Conservation (phyloP, 164 flowering plant genomes). For the Macadamia integrifolia region DNA sequence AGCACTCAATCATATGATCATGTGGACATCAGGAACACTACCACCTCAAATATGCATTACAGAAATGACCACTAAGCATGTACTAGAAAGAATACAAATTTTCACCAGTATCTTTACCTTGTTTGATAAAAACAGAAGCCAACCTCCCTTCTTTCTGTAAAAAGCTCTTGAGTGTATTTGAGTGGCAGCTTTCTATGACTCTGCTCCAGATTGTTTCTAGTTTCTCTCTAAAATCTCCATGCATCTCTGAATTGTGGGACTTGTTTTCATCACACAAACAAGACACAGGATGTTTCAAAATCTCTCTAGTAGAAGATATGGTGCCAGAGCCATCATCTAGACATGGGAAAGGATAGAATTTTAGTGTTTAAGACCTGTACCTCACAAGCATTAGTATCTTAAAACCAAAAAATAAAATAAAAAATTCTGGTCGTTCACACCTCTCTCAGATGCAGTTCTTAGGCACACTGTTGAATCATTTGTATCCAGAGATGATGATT, state of each 20-base stretch:
- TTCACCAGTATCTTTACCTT: constrained; percentile 39
- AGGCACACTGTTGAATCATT: constrained; percentile 33
- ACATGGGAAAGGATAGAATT: constrained; percentile 8
- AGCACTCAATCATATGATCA: neutral
- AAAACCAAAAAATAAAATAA: neutral
- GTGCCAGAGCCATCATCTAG: constrained; percentile 51
- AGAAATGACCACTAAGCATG: neutral
- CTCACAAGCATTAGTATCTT: neutral
- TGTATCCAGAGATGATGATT: constrained; percentile 33
- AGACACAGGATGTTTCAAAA: constrained; percentile 30
- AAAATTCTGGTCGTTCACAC: constrained; percentile 28
- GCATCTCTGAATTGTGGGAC: constrained; percentile 19
- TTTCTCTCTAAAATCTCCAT: constrained; percentile 25
- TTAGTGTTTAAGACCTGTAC: neutral
- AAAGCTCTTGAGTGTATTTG: constrained; percentile 49
- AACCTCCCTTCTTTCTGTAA: constrained; percentile 61
- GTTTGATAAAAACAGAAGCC: constrained; percentile 48
- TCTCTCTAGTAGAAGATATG: constrained; percentile 41
- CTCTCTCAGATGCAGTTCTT: constrained; percentile 30
- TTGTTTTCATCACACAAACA: constrained; percentile 26
- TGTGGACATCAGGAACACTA: neutral
- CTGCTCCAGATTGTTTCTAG: constrained; percentile 63
- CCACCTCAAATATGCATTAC: neutral
- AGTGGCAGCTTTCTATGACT: constrained; percentile 49
- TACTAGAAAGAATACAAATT: neutral